Evolutionary conservation across 2,329 filamentous ascomycete genomes (phyloP).

Genomic region (Beauveria scarabaeidicola): DNA sequence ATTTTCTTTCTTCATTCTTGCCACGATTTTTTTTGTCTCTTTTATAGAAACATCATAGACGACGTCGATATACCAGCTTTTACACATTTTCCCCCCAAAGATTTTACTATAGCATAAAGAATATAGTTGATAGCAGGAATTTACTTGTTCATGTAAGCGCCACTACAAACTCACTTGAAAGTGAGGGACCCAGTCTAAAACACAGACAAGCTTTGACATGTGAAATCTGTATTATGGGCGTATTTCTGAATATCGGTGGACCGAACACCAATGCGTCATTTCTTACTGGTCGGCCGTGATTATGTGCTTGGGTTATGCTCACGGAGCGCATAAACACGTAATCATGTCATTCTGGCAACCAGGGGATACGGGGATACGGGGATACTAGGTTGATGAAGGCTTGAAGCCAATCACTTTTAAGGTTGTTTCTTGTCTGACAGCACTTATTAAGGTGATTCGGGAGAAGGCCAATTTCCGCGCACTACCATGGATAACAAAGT

Average conservation of each 20-base stretch:
- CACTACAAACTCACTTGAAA: not conserved
- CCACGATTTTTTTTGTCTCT: not conserved
- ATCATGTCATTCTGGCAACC: too few relatives aligned
- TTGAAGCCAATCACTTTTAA: not conserved
- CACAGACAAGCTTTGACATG: not conserved
- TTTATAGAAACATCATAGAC: constrained; percentile 1
- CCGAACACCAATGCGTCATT: not conserved
- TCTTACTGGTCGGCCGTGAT: not conserved
- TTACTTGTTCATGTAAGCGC: not conserved
- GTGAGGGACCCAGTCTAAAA: too few relatives aligned
- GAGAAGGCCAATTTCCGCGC: not conserved
- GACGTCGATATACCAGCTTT: constrained; percentile 4
- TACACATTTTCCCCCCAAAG: not conserved
- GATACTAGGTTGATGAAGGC: too few relatives aligned
- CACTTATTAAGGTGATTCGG: not conserved
- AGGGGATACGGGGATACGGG: too few relatives aligned
- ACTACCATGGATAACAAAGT: not conserved
- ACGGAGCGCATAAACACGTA: too few relatives aligned
- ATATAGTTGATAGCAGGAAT: not conserved
- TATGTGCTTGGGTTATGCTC: too few relatives aligned
- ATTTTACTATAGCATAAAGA: not conserved
- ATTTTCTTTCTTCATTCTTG: not conserved
- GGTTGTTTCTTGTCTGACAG: not conserved
- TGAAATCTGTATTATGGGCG: not conserved
- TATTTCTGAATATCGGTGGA: not conserved